Conservation (phyloP, 768 basidiomycete species). For the Amanita inopinata region DNA sequence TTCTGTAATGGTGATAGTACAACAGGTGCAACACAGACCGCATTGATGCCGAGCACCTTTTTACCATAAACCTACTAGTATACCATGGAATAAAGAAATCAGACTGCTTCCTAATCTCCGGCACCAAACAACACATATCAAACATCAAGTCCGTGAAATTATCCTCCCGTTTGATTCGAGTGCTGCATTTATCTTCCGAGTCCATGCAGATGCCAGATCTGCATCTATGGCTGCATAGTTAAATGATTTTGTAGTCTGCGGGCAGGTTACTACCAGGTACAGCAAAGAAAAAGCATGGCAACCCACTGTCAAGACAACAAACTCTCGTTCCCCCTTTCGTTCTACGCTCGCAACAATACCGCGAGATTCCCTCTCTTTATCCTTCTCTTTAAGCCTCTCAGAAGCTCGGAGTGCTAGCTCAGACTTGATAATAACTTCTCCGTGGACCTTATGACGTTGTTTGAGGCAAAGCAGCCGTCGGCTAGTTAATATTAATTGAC, state of each 20-base stretch:
- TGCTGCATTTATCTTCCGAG: constrained; percentile 29
- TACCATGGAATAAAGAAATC: constrained; percentile 1
- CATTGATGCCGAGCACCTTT: background rate
- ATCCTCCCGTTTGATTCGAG: constrained; percentile 13
- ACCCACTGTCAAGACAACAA: constrained; percentile 52
- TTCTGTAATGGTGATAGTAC: background rate
- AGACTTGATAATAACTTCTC: constrained; percentile 33
- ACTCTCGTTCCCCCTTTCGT: constrained; percentile 46
- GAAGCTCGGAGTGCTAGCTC: constrained; percentile 36
- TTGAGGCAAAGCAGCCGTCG: constrained; percentile 50
- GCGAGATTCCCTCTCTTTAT: constrained; percentile 37
- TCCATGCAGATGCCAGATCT: constrained; percentile 24
- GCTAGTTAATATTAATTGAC: constrained; percentile 50
- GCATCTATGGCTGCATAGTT: constrained; percentile 32
- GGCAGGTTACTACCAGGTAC: constrained; percentile 2
- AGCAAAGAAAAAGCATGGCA: background rate
- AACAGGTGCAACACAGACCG: too few species aligned
- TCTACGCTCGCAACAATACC: constrained; percentile 37
- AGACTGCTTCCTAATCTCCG: too few species aligned
- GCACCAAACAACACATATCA: constrained; percentile 2
- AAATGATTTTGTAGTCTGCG: constrained; percentile 37
- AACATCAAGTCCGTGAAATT: constrained; percentile 15
- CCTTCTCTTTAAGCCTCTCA: constrained; percentile 28
- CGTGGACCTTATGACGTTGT: constrained; percentile 24
- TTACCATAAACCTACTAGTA: background rate